Evolutionary conservation across 192 early-diverging fungal species (phyloP), one percentile per base, ranked within the genome.

Genomic region (Glomus cerebriforme): DNA sequence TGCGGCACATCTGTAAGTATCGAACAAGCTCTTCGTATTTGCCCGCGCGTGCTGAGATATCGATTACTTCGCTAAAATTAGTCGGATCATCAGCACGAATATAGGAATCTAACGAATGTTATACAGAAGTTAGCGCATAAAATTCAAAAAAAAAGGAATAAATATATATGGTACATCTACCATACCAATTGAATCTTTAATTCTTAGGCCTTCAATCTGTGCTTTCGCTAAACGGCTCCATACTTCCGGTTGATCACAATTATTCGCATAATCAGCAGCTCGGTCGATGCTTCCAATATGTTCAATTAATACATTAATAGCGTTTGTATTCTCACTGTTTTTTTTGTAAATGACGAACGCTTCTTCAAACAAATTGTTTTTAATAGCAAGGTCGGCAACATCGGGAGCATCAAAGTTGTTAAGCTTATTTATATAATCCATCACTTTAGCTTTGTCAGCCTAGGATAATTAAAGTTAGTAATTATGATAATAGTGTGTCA

Each of bases 341-440:
- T 96, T 96, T 85, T 97, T 95, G 88, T 93, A 99, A 80, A 99
- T 97, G 54, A 90, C 86, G 80, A 98, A 99, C 2, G 97, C 98
- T 84, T 99, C 98, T 86, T 99, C 98, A 79, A 88, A 94, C 65
- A 99, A 82, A 31, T 93, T 92, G 79, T 88, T 91, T 73, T 92
- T 93, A 82, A 98, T 91, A 79, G 95, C 96, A 70, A 99, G 95
- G 76, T 95, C 93, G 9, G 98, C 98, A 88, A 99, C 96, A 82
- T 99, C 97, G 3, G 96, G 93, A 1, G 96, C 97, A 82, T 99
- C 97, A 84, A 91, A 99, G 90, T 98, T 99, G 80, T 95, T 91
- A 49, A 99, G 88, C 43, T 96, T 93, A n/a, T 88, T 91, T 73
- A 99, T 93, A 79, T 97, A 99, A 71, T 98, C 96, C 88, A 97